Evolutionary conservation across 495 filamentous ascomycete species (phyloP), one percentile per base, ranked within the genome.

Genomic region (Hypoxylon trugodes): DNA sequence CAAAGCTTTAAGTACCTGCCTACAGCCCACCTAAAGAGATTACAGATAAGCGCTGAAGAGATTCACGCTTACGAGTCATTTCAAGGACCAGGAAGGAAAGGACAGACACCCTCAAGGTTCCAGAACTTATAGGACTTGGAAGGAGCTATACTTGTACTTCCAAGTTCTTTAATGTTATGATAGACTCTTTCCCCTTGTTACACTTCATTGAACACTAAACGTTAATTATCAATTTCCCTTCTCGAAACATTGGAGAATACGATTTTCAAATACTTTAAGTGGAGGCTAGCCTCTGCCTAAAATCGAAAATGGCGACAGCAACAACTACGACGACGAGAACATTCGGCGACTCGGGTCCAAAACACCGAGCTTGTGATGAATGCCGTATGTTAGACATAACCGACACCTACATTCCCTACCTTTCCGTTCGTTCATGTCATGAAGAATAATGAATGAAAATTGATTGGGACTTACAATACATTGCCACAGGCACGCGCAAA

Each of bases 301-400:
- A 36, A 28, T 36, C 25, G 25, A 37, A 21, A 19, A 51, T 45
- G 22, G 32, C 37, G 21, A 66, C 58, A 57, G 46, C 63, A 12
- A 46, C 55, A 30, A 24, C 52, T 55, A 50, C 37, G 33, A 43
- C 47, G 22, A 35, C 59, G 12, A 54, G 24, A 9, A 46, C 45
- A 25, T n/a, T 21, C 12, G 48, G 24, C 35, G 60, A 28, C 1
- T 52, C 43, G 8, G 41, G 40, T 22, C 76, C 73, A 52, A 82
- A 78, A 56, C 83, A 83, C 37, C 76, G 82, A 30, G 84, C 84
- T 40, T 88, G 85, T 66, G 86, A 88, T 59, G 83, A 88, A 70
- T 87, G 85, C 70, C 81, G 85, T 85, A 81, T 51, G 83, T 76
- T 48, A n/a, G 41, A 19, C 21, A 46, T 33, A 28, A 22, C 22